phyloP scores from a whole-genome alignment of 345 rosid genomes.

The Brassica rapa region DNA sequence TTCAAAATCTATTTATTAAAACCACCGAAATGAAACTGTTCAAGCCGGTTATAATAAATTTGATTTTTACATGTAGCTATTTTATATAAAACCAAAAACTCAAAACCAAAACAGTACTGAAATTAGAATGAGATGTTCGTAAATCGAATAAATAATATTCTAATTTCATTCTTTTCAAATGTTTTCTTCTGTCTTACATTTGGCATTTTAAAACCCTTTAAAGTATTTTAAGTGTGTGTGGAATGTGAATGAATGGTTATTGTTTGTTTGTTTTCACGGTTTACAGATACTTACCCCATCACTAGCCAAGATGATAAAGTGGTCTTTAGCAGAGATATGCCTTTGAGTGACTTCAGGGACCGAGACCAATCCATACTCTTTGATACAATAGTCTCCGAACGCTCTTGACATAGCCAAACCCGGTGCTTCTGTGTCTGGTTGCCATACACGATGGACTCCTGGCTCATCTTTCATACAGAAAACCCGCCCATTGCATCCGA shows the following conservation, averaged over 20 bases:
- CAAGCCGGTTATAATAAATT: not conserved
- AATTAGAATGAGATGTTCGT: not conserved
- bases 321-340: slow-evolving; percentile 66
- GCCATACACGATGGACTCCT: slow-evolving; percentile 91
- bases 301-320: slow-evolving; percentile 80
- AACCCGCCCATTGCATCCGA: slow-evolving; percentile 71
- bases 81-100: not conserved
- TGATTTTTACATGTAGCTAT: not conserved
- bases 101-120: not conserved
- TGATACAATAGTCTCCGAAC: slow-evolving; percentile 87
- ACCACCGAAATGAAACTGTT: not conserved
- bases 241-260: not conserved
- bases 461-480: slow-evolving; percentile 85
- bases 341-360: slow-evolving; percentile 89
- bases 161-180: not conserved
- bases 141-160: not conserved
- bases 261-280: not conserved
- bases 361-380: slow-evolving; percentile 80
- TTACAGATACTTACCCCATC: slow-evolving; percentile 71
- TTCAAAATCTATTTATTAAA: not conserved
- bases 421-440: slow-evolving; percentile 69
- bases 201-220: not conserved
- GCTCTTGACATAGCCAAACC: slow-evolving; percentile 99
- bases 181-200: not conserved
- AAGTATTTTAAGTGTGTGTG: not conserved